Evolutionary conservation across 805 yeast species (phyloP).

Genomic region (Yarrowia sp.): DNA sequence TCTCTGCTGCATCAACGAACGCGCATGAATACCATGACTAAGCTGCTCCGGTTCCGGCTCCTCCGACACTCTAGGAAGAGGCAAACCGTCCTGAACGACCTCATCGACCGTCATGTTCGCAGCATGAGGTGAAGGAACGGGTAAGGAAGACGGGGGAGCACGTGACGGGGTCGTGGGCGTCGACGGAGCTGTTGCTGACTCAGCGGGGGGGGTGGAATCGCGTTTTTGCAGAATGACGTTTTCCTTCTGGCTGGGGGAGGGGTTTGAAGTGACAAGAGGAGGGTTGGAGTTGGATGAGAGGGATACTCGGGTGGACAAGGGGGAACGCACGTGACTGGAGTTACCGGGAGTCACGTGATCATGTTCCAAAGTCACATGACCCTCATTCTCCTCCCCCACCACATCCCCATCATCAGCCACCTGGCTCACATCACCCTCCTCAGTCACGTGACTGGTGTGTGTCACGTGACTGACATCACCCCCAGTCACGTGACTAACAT

Average conservation of each 20-base stretch:
- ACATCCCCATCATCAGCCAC: neutral
- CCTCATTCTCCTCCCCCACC: neutral
- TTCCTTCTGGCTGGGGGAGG: constrained; percentile 6
- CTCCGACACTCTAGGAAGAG: neutral
- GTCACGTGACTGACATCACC: too few relatives aligned
- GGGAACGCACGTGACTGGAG: neutral
- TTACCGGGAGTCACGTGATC: neutral
- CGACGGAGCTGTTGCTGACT: neutral
- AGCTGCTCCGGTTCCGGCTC: constrained; percentile 15
- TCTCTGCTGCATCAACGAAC: constrained; percentile 21
- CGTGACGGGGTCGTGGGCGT: neutral
- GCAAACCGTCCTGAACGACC: neutral
- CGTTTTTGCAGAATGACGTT: constrained; percentile 9
- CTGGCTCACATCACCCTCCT: neutral
- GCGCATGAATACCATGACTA: constrained; percentile 11
- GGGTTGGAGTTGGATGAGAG: neutral
- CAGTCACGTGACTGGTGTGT: too few relatives aligned
- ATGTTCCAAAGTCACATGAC: too few relatives aligned
- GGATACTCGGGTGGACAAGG: neutral
- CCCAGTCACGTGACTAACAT: neutral
- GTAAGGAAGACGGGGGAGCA: neutral
- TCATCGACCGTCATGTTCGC: constrained; percentile 1
- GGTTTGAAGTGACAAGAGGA: neutral
- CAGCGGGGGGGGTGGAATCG: neutral
- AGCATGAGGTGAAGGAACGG: constrained; percentile 6